A percentile compares a stretch with the other conserved stretches of the same genome.
These are phyloP conservation scores for Yamadazyma diospyri DNA, from an alignment of 1,139 yeast genomes.

Conservation along the genomic window DNA sequence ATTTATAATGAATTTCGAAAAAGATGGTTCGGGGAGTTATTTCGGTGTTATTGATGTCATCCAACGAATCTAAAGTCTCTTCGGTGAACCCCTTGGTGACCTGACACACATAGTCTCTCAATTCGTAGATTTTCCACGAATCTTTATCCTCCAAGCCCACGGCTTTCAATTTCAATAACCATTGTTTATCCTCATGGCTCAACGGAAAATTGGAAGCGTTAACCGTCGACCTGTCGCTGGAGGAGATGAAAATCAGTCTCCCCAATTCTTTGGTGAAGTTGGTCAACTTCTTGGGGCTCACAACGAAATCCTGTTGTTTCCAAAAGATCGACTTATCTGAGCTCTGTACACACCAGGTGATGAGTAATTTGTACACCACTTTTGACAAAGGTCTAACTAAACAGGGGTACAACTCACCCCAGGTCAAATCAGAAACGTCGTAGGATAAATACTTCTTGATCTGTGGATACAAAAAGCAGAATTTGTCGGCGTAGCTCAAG, in stretches of 20 bases:
- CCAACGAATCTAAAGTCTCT: conserved; percentile 8
- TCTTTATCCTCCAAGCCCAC: conserved; percentile 72
- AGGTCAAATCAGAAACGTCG: conserved; percentile 65
- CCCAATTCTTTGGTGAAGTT: conserved; percentile 36
- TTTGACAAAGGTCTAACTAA: conserved; percentile 65
- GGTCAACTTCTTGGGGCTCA: conserved; percentile 12
- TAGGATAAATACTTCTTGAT: conserved; percentile 74
- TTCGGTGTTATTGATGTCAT: conserved; percentile 14
- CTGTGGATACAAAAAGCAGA: conserved; percentile 79
- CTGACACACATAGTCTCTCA: conserved; percentile 65
- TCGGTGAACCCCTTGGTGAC: conserved; percentile 38
- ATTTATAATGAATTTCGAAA: conserved; percentile 53
- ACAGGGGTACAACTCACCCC: conserved; percentile 63
- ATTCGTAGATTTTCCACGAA: conserved; percentile 74
- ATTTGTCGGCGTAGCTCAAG: conserved; percentile 71
- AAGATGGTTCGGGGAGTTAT: conserved; percentile 60
- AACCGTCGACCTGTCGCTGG: conserved; percentile 4
- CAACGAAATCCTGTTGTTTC: conserved; percentile 28
- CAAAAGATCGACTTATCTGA: conserved; percentile 70
- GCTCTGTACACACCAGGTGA: conserved; percentile 71
- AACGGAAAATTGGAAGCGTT: conserved; percentile 14
- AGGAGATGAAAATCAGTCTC: conserved; percentile 32
- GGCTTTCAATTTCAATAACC: conserved; percentile 66
- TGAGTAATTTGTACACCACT: conserved; percentile 60
- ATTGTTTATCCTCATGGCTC: conserved; percentile 67